Evolutionary conservation across 306 rosid genomes (phyloP), one percentile per base, ranked within the genome.

Genomic region (Trifolium pratense): DNA sequence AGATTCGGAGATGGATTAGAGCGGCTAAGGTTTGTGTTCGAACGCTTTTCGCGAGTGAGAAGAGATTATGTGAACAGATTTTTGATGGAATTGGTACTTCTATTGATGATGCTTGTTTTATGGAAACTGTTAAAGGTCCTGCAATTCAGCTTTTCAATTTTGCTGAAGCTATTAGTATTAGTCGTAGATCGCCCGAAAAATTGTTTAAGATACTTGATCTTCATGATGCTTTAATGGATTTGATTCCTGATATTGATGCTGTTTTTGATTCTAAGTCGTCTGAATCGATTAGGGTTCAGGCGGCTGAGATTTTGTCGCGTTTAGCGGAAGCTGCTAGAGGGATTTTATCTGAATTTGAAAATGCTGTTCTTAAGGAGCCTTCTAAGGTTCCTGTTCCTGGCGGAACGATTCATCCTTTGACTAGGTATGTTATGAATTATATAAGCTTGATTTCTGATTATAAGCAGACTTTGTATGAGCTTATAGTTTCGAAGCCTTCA

Each of bases 341-440:
- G 58, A 95, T 88, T 58, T 36, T 95, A 7, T 95, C 99, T 2
- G 99, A 95, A 78, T 95, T 95, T 39, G 99, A 95, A 73, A 92
- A 89, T 74, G 97, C 99, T 5, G 97, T 95, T 71, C 87, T 92
- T 23, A 87, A 86, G 3, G 99, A 95, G 36, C 96, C 99, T 26
- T 95, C 97, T 21, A 82, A 60, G 93, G 92, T 88, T 20, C 89
- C 96, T 21, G 99, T 94, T n/a, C 95, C 97, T 0, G 97, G 97
- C 45, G 99, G 99, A 7, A 95, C 99, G 1, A 83, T 95, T 82
- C 99, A 95, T 61, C 99, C 99, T 14, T 51, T 95, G 88, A 95
- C 99, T 23, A 88, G 97, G 83, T 95, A 95, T 75, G 99, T 95
- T 13, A 95, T 95, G 99, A 95, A 95, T 73, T 95, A 95, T 37